Percentiles rank a stretch among this genome's conserved stretches.
phyloP scores from a whole-genome alignment of 768 basidiomycete species.

The Paxillus rubicundulus region DNA sequence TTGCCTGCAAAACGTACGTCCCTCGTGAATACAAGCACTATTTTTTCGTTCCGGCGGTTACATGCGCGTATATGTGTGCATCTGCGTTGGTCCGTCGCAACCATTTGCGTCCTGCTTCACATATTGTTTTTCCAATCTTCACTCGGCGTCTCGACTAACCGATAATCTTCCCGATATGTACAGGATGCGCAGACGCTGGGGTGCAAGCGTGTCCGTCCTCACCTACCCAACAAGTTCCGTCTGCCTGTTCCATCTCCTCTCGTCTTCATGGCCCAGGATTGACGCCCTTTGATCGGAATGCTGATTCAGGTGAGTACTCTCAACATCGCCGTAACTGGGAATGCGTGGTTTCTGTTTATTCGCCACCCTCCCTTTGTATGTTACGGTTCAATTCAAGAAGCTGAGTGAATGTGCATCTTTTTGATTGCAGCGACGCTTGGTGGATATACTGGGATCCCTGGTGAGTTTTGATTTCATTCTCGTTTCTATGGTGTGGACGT shows the following conservation, averaged over 20 bases:
- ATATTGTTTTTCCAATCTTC: neutral
- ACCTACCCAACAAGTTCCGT: neutral
- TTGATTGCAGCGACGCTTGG: conserved; percentile 4
- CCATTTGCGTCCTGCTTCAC: neutral
- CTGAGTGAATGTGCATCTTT: neutral
- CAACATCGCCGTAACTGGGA: neutral
- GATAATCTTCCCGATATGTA: neutral
- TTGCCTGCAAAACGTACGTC: conserved; percentile 5
- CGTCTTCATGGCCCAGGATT: neutral
- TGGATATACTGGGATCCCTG: neutral
- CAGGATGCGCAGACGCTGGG: conserved; percentile 14
- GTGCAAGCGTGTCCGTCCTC: conserved; percentile 10
- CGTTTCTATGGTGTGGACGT: neutral
- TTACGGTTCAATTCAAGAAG: neutral
- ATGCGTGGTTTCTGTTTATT: neutral
- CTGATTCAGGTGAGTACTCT: conserved; percentile 4
- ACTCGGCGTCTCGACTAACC: neutral
- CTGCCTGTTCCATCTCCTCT: neutral
- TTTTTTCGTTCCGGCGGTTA: neutral
- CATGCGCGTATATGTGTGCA: neutral
- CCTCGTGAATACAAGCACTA: neutral
- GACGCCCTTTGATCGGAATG: conserved; percentile 8
- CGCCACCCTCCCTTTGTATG: neutral
- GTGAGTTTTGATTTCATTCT: conserved; percentile 7
- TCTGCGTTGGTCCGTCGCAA: neutral